phyloP scores from a whole-genome alignment of 495 filamentous ascomycete genomes.

The Lentithecium fluviatile region DNA sequence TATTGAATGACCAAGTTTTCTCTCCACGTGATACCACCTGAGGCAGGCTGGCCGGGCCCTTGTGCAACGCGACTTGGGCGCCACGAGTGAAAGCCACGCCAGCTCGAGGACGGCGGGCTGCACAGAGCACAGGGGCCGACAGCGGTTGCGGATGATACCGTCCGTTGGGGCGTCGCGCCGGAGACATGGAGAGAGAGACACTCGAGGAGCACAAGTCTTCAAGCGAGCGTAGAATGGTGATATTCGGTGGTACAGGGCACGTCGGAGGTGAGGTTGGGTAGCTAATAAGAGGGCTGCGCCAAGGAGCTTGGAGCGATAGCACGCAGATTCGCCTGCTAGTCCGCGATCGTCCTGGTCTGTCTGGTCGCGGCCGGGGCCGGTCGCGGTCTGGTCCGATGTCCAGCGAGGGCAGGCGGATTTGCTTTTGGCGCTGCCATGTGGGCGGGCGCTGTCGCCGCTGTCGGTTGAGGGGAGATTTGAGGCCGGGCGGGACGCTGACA shows the following conservation, averaged over 20 bases:
- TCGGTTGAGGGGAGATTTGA: background rate
- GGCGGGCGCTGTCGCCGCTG: background rate
- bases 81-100: conserved; percentile 35
- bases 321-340: too few relatives aligned
- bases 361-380: too few relatives aligned
- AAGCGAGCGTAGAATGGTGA: conserved; percentile 7
- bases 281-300: conserved; percentile 12
- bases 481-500: background rate
- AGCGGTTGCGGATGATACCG: conserved; percentile 20
- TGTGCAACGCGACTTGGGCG: conserved; percentile 19
- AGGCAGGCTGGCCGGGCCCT: conserved; percentile 20
- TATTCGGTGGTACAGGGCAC: conserved; percentile 24
- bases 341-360: too few relatives aligned
- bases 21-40: conserved; percentile 33
- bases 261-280: too few relatives aligned
- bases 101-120: conserved; percentile 23
- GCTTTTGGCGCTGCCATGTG: conserved; percentile 7
- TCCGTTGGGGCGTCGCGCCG: conserved; percentile 1
- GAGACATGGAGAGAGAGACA: background rate
- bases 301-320: conserved; percentile 18
- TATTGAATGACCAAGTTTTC: conserved; percentile 29
- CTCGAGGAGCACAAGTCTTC: background rate
- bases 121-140: conserved; percentile 7
- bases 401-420: conserved; percentile 1
- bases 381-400: background rate